Base-by-base conservation (phyloP, 495 filamentous ascomycete genomes). In the Antarctomyces pellizariae region DNA sequence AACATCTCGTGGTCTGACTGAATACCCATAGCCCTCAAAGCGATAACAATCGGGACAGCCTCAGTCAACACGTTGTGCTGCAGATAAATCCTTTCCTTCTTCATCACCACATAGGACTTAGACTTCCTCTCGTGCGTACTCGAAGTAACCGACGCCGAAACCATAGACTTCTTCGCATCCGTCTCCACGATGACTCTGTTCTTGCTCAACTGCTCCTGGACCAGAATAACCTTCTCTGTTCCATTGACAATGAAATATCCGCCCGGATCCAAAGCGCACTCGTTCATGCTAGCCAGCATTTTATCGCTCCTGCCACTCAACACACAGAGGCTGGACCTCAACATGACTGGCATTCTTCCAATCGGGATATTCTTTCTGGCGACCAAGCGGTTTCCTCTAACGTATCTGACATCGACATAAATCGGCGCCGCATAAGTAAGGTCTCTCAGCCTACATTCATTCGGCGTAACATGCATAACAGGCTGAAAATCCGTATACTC, bases 151-250 rank as follows among this genome's bases (percentile, higher is more conserved):
- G 82, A 91, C 11, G 89, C 89, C 36, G 80, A 74, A n/a, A 91
- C 75, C 31, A 89, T 72, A 14, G 71, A 74, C 35, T 90, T 91
- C 44, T 84, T 83, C 3, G 67, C 62, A 41, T 86, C 79, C 21
- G 72, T 67, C 47, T 99, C 89, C 5, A 99, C 82, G 42, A 99
- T 91, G 32, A 95, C 78, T 53, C 86, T 63, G 50, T 99, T 99
- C 57, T 95, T 95, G 58, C 84, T 95, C 43, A 95, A 53, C 48
- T 95, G 86, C 38, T 99, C 86, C 46, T 95, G 86, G 18, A 95
- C 83, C 8, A 99, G 62, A 42, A 99, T 95, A 26, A 95, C 86
- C 54, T 95, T 95, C 40, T 99, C 86, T 25, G 73, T 75, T 5
- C 74, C 74, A 36, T 68, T 64, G 24, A 77, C 65, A 32, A 80